phyloP scores from a whole-genome alignment of 495 filamentous ascomycete species.

The Aspergillus hancockii region DNA sequence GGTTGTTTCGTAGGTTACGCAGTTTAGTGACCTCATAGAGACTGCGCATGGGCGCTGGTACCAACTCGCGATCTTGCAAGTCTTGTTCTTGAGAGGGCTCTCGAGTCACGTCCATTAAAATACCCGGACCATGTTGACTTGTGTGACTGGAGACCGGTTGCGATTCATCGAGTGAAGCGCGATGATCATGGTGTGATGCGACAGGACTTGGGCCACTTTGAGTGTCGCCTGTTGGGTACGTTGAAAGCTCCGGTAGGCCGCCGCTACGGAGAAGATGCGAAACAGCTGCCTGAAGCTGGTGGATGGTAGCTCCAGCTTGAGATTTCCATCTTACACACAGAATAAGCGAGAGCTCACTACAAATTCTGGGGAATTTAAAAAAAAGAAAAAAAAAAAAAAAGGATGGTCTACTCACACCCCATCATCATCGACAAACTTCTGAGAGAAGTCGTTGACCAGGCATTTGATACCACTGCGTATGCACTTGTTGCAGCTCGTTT shows the following conservation, averaged over 20 bases:
- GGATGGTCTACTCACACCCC: conserved; percentile 33
- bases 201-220: conserved; percentile 35
- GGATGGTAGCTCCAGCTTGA: conserved; percentile 40
- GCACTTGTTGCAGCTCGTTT: conserved; percentile 47
- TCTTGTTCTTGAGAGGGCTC: conserved; percentile 55
- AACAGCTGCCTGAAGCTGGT: conserved; percentile 47
- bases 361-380: not conserved
- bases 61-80: conserved; percentile 47
- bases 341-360: conserved; percentile 11
- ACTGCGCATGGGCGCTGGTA: conserved; percentile 59
- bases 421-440: conserved; percentile 52
- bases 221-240: conserved; percentile 33
- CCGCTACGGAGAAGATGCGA: conserved; percentile 44
- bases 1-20: conserved; percentile 50
- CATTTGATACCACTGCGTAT: conserved; percentile 49
- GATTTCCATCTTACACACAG: conserved; percentile 42
- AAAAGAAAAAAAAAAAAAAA: not conserved
- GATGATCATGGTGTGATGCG: conserved; percentile 30
- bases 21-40: conserved; percentile 62
- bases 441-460: conserved; percentile 51
- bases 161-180: conserved; percentile 30
- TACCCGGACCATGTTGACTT: conserved; percentile 32
- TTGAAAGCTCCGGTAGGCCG: conserved; percentile 43
- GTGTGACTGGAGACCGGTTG: conserved; percentile 24
- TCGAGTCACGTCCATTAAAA: conserved; percentile 46